Evolutionary conservation across 805 yeast genomes (phyloP), one percentile per base, ranked within the genome.

Genomic region (Ogataea thermomethanolica): DNA sequence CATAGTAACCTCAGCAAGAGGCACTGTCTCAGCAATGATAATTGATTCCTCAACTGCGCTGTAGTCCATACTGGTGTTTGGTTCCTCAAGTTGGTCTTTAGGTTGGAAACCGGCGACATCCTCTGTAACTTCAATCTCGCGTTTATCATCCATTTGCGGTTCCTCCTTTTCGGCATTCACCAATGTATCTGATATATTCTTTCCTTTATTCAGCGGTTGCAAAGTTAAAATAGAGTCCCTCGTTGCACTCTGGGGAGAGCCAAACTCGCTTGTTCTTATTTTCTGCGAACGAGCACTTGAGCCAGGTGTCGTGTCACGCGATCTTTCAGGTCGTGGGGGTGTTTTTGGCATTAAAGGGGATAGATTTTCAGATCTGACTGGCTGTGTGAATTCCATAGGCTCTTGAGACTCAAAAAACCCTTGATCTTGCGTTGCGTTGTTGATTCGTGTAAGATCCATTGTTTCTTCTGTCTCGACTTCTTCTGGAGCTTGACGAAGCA

Each of bases 1-100:
- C 17, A 42, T 40, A 1, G 61, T 50, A 9, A 58, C 57, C 37
- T 59, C 64, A 1, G 65, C 62, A 23, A 59, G 41, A 7, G 65
- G 64, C 8, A 59, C 42, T 33, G 53, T 48, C 39, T 57, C 62
- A 1, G 62, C 53, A 13, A 51, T 54, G 15, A 57, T 41, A 12
- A 46, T 43, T 15, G 58, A 50, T 25, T 46, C 52, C 8, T 48
- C 54, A 9, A 35, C 33, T 23, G 37, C 28, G 26, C 54, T 48
- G 9, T 49, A 39, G 30, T 48, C 44, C 3, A 23, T 44, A 22
- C 48, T 43, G 5, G 42, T 33, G 14, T 46, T 37, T 3, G 14
- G 24, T 12, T 30, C 33, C 6, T 15, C 10, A 11, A 20, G 15
- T 25, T 25, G 25, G 5, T 15, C 21, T 20, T 37, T 30, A 7